Evolutionary conservation across 169 alveolate species (phyloP).

Genomic region (Plasmodium coatneyi): DNA sequence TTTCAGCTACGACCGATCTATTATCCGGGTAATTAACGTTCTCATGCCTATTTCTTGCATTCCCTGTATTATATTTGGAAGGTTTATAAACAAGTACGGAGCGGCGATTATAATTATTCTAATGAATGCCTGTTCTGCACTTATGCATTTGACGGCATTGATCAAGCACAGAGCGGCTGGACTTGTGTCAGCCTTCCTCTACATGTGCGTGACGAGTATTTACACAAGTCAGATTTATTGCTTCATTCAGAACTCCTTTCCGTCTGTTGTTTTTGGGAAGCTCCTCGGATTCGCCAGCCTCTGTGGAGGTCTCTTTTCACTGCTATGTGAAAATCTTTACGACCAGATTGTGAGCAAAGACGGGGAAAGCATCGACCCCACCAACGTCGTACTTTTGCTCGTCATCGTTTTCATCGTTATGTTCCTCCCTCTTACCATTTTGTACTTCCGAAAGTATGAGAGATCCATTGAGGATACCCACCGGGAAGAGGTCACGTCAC

Average conservation of each 20-base stretch:
- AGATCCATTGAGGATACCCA: slow-evolving; percentile 6
- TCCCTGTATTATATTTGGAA: slow-evolving; percentile 67
- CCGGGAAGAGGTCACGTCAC: neutral
- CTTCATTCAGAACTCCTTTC: slow-evolving; percentile 76
- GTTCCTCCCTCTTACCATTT: slow-evolving; percentile 53
- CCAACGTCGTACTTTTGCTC: neutral
- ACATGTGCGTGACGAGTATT: slow-evolving; percentile 78
- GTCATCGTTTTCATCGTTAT: slow-evolving; percentile 23
- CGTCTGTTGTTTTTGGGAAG: slow-evolving; percentile 80
- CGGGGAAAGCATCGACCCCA: slow-evolving; percentile 24
- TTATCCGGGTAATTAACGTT: slow-evolving; percentile 31
- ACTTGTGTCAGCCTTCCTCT: slow-evolving; percentile 69
- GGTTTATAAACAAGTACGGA: slow-evolving; percentile 69
- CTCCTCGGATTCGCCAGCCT: slow-evolving; percentile 77
- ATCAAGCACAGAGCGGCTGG: slow-evolving; percentile 58
- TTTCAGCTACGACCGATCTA: slow-evolving; percentile 53
- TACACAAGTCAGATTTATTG: slow-evolving; percentile 80
- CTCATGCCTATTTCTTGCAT: slow-evolving; percentile 41
- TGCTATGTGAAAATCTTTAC: slow-evolving; percentile 73
- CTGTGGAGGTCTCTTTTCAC: slow-evolving; percentile 81
- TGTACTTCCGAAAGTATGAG: slow-evolving; percentile 61
- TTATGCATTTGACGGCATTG: slow-evolving; percentile 76
- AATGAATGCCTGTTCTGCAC: slow-evolving; percentile 74
- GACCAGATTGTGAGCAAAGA: slow-evolving; percentile 12
- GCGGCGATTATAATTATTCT: slow-evolving; percentile 64